Conservation (phyloP, 495 filamentous ascomycete species). For the Articulospora tetracladia region DNA sequence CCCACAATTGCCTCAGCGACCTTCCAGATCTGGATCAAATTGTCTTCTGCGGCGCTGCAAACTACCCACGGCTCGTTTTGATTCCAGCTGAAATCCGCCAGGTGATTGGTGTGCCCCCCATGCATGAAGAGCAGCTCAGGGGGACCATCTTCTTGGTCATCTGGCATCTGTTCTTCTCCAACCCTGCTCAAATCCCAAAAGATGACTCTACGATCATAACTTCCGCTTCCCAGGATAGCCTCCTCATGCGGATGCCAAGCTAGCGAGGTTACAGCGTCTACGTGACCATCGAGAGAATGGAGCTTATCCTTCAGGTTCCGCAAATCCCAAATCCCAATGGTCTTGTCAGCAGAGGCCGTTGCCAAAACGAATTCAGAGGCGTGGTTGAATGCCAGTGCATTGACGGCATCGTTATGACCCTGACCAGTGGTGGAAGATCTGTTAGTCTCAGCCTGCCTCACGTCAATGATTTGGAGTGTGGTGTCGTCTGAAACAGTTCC, state of each 20-base stretch:
- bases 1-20: conserved; percentile 87
- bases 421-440: conserved; percentile 56
- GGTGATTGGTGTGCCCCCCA: conserved; percentile 93
- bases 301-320: conserved; percentile 82
- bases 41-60: conserved; percentile 93
- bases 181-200: conserved; percentile 93
- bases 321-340: conserved; percentile 92
- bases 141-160: conserved; percentile 94
- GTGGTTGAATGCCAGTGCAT: conserved; percentile 90
- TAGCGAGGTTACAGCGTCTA: conserved; percentile 82
- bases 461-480: conserved; percentile 87
- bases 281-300: conserved; percentile 80
- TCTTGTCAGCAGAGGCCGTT: conserved; percentile 91
- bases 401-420: conserved; percentile 85
- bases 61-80: conserved; percentile 93
- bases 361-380: conserved; percentile 81
- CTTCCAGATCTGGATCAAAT: conserved; percentile 94
- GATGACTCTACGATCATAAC: conserved; percentile 88
- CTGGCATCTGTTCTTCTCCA: conserved; percentile 90
- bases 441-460: conserved; percentile 58
- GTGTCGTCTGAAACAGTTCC: conserved; percentile 95
- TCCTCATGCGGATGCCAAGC: conserved; percentile 91
- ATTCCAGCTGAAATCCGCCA: conserved; percentile 98
- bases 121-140: conserved; percentile 99
- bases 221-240: conserved; percentile 81